Percentiles rank a stretch among this genome's conserved stretches.
Conservation (phyloP, 192 early-diverging fungal species). For the Glomus cerebriforme region DNA sequence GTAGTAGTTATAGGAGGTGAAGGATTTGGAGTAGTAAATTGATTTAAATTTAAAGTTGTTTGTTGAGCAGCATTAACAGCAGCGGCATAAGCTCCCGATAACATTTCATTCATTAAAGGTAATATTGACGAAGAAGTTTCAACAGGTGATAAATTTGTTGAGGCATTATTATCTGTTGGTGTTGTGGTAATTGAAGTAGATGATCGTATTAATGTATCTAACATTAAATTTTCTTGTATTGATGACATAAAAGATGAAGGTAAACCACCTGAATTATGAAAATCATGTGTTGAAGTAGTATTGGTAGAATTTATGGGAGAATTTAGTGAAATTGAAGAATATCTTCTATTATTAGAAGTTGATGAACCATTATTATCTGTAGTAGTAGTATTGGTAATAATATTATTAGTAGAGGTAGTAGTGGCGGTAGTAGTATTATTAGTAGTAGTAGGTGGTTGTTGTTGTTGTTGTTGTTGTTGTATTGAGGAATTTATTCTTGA, state of each 20-base stretch:
- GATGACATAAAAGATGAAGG: neutral
- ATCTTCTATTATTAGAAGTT: neutral
- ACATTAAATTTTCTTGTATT: neutral
- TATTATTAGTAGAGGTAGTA: neutral
- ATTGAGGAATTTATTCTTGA: neutral
- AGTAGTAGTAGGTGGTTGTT: neutral
- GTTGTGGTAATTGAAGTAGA: neutral
- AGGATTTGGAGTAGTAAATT: constrained; percentile 1
- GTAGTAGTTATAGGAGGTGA: neutral
- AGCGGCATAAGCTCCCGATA: neutral
- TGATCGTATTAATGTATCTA: neutral
- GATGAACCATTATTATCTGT: neutral
- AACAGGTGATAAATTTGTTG: neutral
- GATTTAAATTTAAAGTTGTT: neutral
- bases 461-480: neutral
- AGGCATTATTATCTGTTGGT: neutral
- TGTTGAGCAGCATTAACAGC: neutral
- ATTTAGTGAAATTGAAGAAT: neutral
- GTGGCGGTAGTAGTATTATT: neutral
- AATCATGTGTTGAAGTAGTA: neutral
- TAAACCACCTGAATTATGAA: neutral
- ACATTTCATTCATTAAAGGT: neutral
- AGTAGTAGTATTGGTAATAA: neutral
- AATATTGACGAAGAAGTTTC: neutral
- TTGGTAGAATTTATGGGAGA: neutral